phyloP scores from a whole-genome alignment of 305 asterid genomes.

The Fraxinus albicans region DNA sequence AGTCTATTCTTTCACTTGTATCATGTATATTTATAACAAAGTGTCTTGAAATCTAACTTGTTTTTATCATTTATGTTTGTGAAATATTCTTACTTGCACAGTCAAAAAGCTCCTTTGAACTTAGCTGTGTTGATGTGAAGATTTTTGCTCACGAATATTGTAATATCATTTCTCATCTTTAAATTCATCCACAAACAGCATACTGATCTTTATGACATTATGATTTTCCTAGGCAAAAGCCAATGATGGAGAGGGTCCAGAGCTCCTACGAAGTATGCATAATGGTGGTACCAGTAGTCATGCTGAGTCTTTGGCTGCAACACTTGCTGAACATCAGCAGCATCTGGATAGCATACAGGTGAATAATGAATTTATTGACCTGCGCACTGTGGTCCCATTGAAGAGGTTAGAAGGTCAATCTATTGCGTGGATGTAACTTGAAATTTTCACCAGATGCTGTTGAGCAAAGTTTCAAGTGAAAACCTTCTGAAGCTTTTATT shows the following conservation, averaged over 20 bases:
- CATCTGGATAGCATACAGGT: slow-evolving; percentile 99
- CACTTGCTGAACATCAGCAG: slow-evolving; percentile 89
- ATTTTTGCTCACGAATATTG: not conserved
- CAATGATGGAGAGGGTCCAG: slow-evolving; percentile 97
- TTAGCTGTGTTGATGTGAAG: not conserved
- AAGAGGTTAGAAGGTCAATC: slow-evolving; percentile 9
- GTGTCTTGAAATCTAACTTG: not conserved
- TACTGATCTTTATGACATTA: slow-evolving; percentile 16
- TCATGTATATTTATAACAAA: not conserved
- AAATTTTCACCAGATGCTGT: slow-evolving; percentile 19
- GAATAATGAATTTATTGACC: slow-evolving; percentile 25
- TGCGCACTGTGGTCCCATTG: slow-evolving; percentile 6
- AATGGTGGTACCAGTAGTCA: slow-evolving; percentile 78
- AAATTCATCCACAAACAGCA: slow-evolving; percentile 5
- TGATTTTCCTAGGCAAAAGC: slow-evolving; percentile 66
- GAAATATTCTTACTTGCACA: not conserved
- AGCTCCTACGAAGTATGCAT: slow-evolving; percentile 69
- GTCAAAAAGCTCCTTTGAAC: not conserved
- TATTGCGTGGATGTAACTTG: slow-evolving; percentile 15
- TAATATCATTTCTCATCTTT: slow-evolving; percentile 1
- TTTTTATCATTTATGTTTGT: not conserved
- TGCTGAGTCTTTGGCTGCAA: slow-evolving; percentile 84
- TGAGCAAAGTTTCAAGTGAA: slow-evolving; percentile 13
- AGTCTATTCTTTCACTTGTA: not conserved
- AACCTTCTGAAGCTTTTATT: not conserved